These are phyloP conservation scores for Suhomyces vadensis DNA, from an alignment of 805 yeast species.

Conservation along the genomic window DNA sequence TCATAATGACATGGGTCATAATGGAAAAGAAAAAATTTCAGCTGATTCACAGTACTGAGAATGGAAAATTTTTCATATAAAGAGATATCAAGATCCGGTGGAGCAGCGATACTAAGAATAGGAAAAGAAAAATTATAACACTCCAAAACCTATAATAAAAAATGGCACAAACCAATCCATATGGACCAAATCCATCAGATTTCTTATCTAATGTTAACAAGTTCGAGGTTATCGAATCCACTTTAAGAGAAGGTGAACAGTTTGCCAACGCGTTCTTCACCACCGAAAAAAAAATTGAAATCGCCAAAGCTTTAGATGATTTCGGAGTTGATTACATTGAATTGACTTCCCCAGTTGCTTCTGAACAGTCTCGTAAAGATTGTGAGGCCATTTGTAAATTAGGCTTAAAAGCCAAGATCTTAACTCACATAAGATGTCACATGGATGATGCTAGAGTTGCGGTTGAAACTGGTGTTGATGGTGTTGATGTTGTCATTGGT, in stretches of 20 bases:
- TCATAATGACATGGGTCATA: conserved; percentile 1
- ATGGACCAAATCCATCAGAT: conserved; percentile 95
- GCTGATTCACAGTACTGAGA: not conserved
- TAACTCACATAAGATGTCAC: conserved; percentile 97
- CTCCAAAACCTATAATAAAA: not conserved
- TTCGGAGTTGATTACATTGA: conserved; percentile 98
- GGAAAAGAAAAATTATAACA: too few species aligned
- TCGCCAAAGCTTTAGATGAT: conserved; percentile 95
- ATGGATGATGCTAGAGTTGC: conserved; percentile 99
- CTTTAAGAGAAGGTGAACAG: conserved; percentile 98
- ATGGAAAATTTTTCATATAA: conserved; percentile 8
- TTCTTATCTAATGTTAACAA: conserved; percentile 83
- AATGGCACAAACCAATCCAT: conserved; percentile 58
- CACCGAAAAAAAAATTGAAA: conserved; percentile 93
- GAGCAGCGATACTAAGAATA: too few species aligned
- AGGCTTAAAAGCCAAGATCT: conserved; percentile 91
- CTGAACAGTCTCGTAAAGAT: conserved; percentile 88
- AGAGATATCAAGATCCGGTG: too few species aligned
- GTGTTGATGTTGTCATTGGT: conserved; percentile 98
- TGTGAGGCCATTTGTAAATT: conserved; percentile 98
- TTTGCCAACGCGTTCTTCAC: conserved; percentile 95
- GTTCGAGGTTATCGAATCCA: conserved; percentile 91
- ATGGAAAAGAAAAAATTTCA: conserved; percentile 6
- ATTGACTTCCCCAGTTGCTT: conserved; percentile 96
- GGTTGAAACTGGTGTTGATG: conserved; percentile 97